Conservation (phyloP, 495 filamentous ascomycete genomes). For the Hyaloscypha hepaticicola region DNA sequence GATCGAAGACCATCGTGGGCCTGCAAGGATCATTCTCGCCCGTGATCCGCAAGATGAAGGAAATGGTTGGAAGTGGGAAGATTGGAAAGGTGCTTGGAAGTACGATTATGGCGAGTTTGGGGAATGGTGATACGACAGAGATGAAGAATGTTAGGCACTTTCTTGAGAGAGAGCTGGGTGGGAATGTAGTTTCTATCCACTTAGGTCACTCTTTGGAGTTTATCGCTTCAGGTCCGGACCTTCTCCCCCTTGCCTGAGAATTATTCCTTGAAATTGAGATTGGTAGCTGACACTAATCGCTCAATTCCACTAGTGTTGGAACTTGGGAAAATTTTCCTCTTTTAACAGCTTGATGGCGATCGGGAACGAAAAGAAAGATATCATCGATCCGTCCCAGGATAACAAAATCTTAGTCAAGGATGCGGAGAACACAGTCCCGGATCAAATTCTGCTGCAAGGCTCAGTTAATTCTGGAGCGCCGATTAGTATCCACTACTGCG, state of each 20-base stretch:
- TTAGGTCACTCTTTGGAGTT: conserved; percentile 42
- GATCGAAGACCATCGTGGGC: conserved; percentile 49
- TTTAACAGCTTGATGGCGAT: conserved; percentile 32
- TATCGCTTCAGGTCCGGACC: conserved; percentile 30
- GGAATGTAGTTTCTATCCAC: conserved; percentile 49
- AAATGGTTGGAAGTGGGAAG: conserved; percentile 43
- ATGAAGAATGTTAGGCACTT: conserved; percentile 44
- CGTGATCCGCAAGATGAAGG: conserved; percentile 42
- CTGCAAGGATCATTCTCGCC: conserved; percentile 49
- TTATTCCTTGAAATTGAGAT: neutral
- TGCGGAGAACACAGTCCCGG: conserved; percentile 43
- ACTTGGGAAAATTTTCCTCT: conserved; percentile 11
- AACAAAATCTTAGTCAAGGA: conserved; percentile 47
- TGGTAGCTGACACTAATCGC: neutral
- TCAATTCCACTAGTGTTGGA: no score
- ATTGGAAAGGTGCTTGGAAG: conserved; percentile 55
- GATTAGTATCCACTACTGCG: conserved; percentile 45
- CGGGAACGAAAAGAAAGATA: conserved; percentile 26
- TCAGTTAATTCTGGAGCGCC: conserved; percentile 31
- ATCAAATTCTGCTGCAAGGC: conserved; percentile 32
- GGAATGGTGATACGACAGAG: conserved; percentile 33
- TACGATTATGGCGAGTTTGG: conserved; percentile 38
- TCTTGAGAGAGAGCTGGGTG: conserved; percentile 43
- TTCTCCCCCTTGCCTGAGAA: neutral
- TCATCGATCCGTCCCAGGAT: conserved; percentile 30